Evolutionary conservation across 2,329 filamentous ascomycete genomes (phyloP).

Genomic region (Dactylellina haptotyla): DNA sequence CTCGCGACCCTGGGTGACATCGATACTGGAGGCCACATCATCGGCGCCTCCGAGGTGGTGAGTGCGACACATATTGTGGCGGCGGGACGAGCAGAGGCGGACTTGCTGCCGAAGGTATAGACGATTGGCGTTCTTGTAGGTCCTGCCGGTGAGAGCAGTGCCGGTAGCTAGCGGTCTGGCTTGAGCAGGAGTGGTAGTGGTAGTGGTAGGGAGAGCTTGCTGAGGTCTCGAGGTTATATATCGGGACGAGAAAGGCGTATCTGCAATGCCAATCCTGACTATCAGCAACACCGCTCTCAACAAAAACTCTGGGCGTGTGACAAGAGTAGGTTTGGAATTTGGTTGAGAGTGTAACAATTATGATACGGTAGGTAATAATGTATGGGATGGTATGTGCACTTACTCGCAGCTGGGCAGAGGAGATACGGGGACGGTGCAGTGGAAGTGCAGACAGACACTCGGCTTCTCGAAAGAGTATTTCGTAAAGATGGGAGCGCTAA

Average conservation of each 20-base stretch:
- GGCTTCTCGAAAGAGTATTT: slow-evolving; percentile 45
- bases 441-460: slow-evolving; percentile 9
- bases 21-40: slow-evolving; percentile 66
- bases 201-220: slow-evolving; percentile 7
- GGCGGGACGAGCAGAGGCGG: slow-evolving; percentile 78
- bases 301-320: too few species aligned
- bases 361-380: too few species aligned
- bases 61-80: slow-evolving; percentile 72
- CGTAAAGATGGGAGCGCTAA: slow-evolving; percentile 35
- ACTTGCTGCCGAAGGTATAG: slow-evolving; percentile 39
- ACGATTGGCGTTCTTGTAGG: background rate
- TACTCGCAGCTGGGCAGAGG: background rate
- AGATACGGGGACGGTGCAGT: background rate
- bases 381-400: too few species aligned
- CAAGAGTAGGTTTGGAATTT: too few species aligned
- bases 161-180: background rate
- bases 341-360: too few species aligned
- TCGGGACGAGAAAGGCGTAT: too few species aligned
- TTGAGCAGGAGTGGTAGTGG: background rate
- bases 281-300: slow-evolving; percentile 31
- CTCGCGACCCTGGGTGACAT: slow-evolving; percentile 76
- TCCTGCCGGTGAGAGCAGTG: background rate
- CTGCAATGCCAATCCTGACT: background rate
- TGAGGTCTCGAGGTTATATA: too few species aligned
- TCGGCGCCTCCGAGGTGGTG: slow-evolving; percentile 69